These are phyloP conservation scores for Fragilariopsis cylindrus DNA, from an alignment of 108 stramenopile species.

Conservation along the genomic window DNA sequence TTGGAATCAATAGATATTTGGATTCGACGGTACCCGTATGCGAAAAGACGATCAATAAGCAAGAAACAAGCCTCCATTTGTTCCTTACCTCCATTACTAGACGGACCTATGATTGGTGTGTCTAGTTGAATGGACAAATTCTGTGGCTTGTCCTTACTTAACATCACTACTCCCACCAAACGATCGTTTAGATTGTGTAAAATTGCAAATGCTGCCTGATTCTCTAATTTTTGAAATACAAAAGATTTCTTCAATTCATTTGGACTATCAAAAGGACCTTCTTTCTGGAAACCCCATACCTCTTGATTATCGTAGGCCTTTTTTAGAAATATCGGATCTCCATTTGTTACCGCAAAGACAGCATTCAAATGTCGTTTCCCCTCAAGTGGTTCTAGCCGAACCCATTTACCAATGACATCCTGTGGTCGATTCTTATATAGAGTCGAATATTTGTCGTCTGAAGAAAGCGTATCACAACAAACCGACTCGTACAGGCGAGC, in stretches of 20 bases:
- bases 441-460: constrained; percentile 55
- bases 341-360: constrained; percentile 65
- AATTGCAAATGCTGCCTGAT: constrained; percentile 79
- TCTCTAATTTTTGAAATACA: constrained; percentile 62
- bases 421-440: constrained; percentile 51
- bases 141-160: constrained; percentile 71
- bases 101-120: constrained; percentile 67
- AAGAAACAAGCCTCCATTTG: constrained; percentile 80
- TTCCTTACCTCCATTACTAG: constrained; percentile 56
- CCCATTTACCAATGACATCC: constrained; percentile 61
- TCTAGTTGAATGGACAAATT: constrained; percentile 76
- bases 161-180: constrained; percentile 61
- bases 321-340: constrained; percentile 49
- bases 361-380: constrained; percentile 50
- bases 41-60: constrained; percentile 78
- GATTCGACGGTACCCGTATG: constrained; percentile 79
- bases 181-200: constrained; percentile 66
- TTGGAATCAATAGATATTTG: constrained; percentile 73
- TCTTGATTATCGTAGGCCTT: constrained; percentile 69
- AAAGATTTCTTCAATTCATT: constrained; percentile 49
- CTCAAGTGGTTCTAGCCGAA: constrained; percentile 73
- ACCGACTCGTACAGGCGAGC: constrained; percentile 74
- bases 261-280: constrained; percentile 64
- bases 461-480: constrained; percentile 36
- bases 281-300: constrained; percentile 82